Conservation (phyloP, 106 monocot genomes). For the Chionographis japonica region DNA sequence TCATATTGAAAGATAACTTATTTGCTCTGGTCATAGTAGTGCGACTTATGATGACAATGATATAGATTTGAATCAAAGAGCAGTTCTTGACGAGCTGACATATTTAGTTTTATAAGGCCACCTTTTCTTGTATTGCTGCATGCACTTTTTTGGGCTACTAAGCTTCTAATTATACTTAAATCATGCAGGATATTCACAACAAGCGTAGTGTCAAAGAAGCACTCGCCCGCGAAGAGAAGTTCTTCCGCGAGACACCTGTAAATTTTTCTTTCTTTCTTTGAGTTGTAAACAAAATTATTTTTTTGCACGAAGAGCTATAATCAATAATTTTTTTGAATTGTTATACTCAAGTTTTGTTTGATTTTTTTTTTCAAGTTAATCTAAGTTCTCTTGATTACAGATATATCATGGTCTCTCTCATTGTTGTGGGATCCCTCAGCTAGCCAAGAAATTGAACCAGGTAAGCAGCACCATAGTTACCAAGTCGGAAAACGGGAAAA, state of each 20-base stretch:
- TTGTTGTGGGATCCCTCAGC: constrained; percentile 86
- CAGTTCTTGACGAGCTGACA: too few species aligned
- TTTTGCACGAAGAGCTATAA: too few species aligned
- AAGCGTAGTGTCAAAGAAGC: constrained; percentile 90
- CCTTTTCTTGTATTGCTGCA: too few species aligned
- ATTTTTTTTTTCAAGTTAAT: neutral
- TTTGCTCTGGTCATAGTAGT: too few species aligned
- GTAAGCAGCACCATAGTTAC: constrained; percentile 30
- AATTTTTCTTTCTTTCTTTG: neutral
- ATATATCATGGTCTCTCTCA: constrained; percentile 86
- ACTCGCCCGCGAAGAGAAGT: constrained; percentile 74
- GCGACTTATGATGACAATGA: too few species aligned
- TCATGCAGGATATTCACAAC: constrained; percentile 71
- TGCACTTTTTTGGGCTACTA: neutral
- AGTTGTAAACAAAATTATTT: too few species aligned
- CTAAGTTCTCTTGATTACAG: constrained; percentile 28
- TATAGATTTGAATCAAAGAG: too few species aligned
- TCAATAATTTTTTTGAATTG: neutral
- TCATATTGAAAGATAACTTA: too few species aligned
- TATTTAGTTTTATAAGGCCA: too few species aligned
- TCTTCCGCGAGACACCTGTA: constrained; percentile 83
- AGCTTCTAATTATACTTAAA: neutral
- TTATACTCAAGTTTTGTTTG: neutral
- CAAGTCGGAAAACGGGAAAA: too few species aligned
- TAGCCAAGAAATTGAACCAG: constrained; percentile 97